Base-by-base conservation (phyloP, 2,329 filamentous ascomycete genomes). In the Trichoderma sp. region DNA sequence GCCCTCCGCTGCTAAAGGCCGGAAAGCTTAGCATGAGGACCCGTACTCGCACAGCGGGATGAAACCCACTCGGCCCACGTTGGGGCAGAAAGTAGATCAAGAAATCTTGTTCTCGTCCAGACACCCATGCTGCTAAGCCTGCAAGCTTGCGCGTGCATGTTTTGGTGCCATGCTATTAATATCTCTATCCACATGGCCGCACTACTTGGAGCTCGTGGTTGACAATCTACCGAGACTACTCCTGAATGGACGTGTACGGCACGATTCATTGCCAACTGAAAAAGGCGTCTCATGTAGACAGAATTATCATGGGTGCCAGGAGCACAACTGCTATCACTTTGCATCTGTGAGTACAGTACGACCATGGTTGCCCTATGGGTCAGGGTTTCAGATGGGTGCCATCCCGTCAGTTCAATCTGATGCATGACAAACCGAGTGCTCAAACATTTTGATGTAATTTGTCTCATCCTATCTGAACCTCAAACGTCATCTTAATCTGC, bases 11-110 rank as follows among this genome's bases (percentile, higher is more conserved):
- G 63, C 58, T 55, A 55, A 40, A 52, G 33, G 53, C n/a, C 40
- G 40, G 40, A 67, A 67, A 67, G 64, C 55, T 67, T 67, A 67
- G 64, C 55, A 52, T 43, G 4, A 67, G 5, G 19, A 49, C 21
- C 47, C 47, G n/a, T 49, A 49, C 16, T 43, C 16, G 63, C 24
- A 43, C 57, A 37, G 58, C 63, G 53, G 63, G 55, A 66, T 35
- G 53, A 57, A 49, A 31, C 37, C 63, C 55, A 68, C 56, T 14
- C 8, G 65, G 24, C 49, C 65, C 65, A 68, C 58, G 64, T 21
- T 60, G 56, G 31, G 24, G 21, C 24, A 21, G 31, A 35, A 55
- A 56, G 47, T 6, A 68, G 57, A 61, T 55, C 47, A 55, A 24
- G 29, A 53, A 62, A 61, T 61, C 63, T 66, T n/a, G 21, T 56